Base-by-base conservation (phyloP, 2,329 filamentous ascomycete genomes). In the Orbilia brochopaga region DNA sequence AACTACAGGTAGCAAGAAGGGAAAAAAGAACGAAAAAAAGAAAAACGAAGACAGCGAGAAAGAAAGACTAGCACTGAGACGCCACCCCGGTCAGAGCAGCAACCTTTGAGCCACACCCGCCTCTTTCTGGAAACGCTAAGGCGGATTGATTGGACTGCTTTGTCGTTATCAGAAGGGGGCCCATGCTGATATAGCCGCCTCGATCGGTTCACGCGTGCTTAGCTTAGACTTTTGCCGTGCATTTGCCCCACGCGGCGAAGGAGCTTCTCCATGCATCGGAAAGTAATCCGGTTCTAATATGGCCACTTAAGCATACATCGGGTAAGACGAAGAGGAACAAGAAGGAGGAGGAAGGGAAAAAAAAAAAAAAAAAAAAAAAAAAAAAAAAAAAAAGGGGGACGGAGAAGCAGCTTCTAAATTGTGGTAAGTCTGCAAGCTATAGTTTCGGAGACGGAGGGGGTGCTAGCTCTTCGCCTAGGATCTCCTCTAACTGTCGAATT, bases 401-500 rank as follows among this genome's bases (percentile, higher is more conserved):
- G n/a, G 37, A 17, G 13, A 42, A 15, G n/a, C 15, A 15, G 37
- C 37, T 42, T 51, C 19, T 52, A 11, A 17, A 59, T 46, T 55
- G 40, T 32, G 54, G 59, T 59, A 32, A 15, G 53, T 24, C 54
- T 54, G 37, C 24, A 17, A 64, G 19, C 53, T 70, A 70, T 23
- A 70, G 30, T 35, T 65, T 72, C n/a, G 67, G 56, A 17, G 51
- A 44, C 51, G 37, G 67, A 13, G 54, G 30, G 13, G 42, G 19
- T 11, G 60, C 59, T 30, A 72, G 55, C 44, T 64, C 51, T 46
- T 72, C 67, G 54, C 67, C 60, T 19, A 72, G 42, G 21, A 90
- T 80, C 62, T 80, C 81, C 80, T 97, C 93, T 66, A 97, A 80
- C 79, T 92, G 87, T 75, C 85, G 87, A 0, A 97, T 92, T 0